A percentile compares a stretch with the other conserved stretches of the same genome.
Conservation (phyloP, 805 yeast genomes). For the Suhomyces faveliae region DNA sequence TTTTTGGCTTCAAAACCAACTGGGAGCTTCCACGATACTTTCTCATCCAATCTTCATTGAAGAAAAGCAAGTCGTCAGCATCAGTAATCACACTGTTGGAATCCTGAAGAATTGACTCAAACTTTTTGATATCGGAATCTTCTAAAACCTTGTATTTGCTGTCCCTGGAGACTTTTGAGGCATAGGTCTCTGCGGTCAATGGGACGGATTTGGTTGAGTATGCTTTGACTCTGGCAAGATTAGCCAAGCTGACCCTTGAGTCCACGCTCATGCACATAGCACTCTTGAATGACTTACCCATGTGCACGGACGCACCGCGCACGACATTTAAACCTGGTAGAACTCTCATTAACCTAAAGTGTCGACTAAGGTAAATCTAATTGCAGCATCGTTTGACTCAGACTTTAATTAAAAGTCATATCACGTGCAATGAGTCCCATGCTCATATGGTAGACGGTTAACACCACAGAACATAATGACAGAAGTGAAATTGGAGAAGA, state of each 20-base stretch:
- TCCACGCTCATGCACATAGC: background rate
- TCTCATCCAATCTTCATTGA: conserved; percentile 92
- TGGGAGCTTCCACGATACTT: conserved; percentile 87
- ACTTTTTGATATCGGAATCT: conserved; percentile 56
- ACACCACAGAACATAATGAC: background rate
- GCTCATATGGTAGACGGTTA: background rate
- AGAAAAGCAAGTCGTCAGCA: conserved; percentile 61
- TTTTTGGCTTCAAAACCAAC: conserved; percentile 78
- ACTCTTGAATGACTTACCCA: background rate
- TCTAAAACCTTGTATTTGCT: conserved; percentile 51
- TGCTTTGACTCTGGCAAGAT: background rate
- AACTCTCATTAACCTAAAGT: background rate
- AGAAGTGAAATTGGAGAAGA: background rate
- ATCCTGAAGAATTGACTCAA: conserved; percentile 56
- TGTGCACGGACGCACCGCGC: background rate
- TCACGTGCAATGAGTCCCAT: background rate
- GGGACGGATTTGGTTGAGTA: conserved; percentile 38
- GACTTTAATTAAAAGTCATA: background rate
- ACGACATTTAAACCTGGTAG: background rate
- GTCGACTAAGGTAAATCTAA: background rate
- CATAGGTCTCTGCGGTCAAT: conserved; percentile 71
- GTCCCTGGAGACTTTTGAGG: conserved; percentile 52
- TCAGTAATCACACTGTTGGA: conserved; percentile 52
- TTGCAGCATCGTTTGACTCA: conserved; percentile 1
- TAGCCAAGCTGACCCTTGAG: background rate